phyloP scores from a whole-genome alignment of 2,329 filamentous ascomycete genomes.

The Fusarium cyanostomum region DNA sequence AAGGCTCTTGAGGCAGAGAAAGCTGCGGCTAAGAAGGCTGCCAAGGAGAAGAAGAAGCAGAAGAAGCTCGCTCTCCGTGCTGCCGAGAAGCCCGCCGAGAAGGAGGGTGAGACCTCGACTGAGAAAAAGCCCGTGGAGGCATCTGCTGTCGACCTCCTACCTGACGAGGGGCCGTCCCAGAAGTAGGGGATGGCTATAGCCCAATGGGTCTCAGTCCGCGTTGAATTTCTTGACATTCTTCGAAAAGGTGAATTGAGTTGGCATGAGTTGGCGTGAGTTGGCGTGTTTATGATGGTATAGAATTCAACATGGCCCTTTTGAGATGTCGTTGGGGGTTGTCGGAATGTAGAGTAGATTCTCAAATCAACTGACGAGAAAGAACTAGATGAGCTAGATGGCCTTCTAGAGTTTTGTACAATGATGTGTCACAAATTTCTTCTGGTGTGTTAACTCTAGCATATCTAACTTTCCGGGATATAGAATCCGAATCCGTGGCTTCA shows the following conservation, averaged over 20 bases:
- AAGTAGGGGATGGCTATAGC: constrained; percentile 5
- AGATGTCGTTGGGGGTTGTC: constrained; percentile 19
- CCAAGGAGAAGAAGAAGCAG: constrained; percentile 61
- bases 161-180: constrained; percentile 32
- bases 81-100: constrained; percentile 26
- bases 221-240: neutral
- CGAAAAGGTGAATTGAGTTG: neutral
- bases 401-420: constrained; percentile 22
- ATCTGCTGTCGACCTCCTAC: constrained; percentile 29
- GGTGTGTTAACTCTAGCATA: neutral
- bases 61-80: constrained; percentile 45
- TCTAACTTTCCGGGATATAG: too few relatives aligned
- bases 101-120: constrained; percentile 15
- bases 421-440: neutral
- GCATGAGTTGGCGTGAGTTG: constrained; percentile 8
- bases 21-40: constrained; percentile 61
- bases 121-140: constrained; percentile 36
- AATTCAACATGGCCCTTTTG: constrained; percentile 13
- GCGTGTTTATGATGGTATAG: constrained; percentile 12
- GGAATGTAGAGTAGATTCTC: constrained; percentile 36
- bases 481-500: too few relatives aligned
- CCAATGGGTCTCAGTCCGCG: neutral
- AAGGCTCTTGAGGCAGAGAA: constrained; percentile 66
- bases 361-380: constrained; percentile 36
- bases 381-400: constrained; percentile 27